phyloP scores from a whole-genome alignment of 2,329 filamentous ascomycete species.

The Parastagonospora nodorum region DNA sequence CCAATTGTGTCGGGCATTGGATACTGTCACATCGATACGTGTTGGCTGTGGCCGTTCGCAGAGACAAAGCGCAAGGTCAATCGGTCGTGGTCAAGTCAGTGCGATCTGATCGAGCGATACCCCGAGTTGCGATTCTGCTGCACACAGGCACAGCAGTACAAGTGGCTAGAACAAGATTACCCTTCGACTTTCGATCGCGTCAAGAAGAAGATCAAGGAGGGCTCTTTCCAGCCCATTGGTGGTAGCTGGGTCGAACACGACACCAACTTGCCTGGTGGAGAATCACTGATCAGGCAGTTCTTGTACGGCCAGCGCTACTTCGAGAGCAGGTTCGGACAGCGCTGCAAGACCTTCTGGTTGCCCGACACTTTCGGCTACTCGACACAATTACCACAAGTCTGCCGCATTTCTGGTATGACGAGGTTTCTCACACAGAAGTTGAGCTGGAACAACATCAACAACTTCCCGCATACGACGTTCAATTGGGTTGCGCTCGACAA shows the following conservation, averaged over 20 bases:
- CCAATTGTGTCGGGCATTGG: slow-evolving; percentile 87
- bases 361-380: slow-evolving; percentile 99
- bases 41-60: slow-evolving; percentile 98
- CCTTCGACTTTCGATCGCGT: slow-evolving; percentile 88
- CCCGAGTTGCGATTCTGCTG: slow-evolving; percentile 91
- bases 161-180: slow-evolving; percentile 92
- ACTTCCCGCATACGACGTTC: slow-evolving; percentile 97
- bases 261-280: slow-evolving; percentile 94
- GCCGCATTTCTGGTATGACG: slow-evolving; percentile 91
- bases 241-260: slow-evolving; percentile 99
- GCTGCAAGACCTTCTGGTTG: slow-evolving; percentile 93
- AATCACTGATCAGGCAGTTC: slow-evolving; percentile 92
- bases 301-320: slow-evolving; percentile 95
- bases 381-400: slow-evolving; percentile 90
- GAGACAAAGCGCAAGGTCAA: slow-evolving; percentile 97
- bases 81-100: slow-evolving; percentile 95
- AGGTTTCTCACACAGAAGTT: slow-evolving; percentile 98
- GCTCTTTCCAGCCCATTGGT: slow-evolving; percentile 91
- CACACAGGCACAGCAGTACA: slow-evolving; percentile 96
- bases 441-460: slow-evolving; percentile 99
- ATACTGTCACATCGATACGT: slow-evolving; percentile 97
- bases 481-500: slow-evolving; percentile 97
- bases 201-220: slow-evolving; percentile 86
- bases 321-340: slow-evolving; percentile 86
- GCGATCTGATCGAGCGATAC: slow-evolving; percentile 91